phyloP scores from a whole-genome alignment of 1,284 basidiomycete genomes.

The Boletellus sp. region DNA sequence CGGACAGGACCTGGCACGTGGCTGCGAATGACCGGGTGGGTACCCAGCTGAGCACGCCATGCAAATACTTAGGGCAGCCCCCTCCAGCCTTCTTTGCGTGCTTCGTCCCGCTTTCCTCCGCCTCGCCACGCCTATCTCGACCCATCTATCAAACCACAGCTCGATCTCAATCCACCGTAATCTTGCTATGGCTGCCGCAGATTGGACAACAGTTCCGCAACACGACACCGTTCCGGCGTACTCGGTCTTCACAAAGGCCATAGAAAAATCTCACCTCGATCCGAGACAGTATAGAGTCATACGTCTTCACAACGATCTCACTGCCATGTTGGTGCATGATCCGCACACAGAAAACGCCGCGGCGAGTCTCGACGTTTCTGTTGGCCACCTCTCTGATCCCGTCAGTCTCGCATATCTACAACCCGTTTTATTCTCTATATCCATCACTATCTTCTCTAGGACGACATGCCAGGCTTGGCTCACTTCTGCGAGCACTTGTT shows the following conservation, averaged over 20 bases:
- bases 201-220: constrained; percentile 21
- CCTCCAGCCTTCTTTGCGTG: constrained; percentile 4
- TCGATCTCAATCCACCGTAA: constrained; percentile 8
- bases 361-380: constrained; percentile 92
- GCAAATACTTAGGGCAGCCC: neutral
- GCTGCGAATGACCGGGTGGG: constrained; percentile 25
- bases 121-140: neutral
- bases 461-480: constrained; percentile 84
- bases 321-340: constrained; percentile 86
- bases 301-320: constrained; percentile 82
- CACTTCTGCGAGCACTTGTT: constrained; percentile 95
- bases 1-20: constrained; percentile 16
- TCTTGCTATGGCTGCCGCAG: constrained; percentile 22
- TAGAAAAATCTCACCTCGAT: constrained; percentile 77
- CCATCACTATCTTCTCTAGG: constrained; percentile 37
- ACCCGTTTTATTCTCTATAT: neutral
- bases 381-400: constrained; percentile 93
- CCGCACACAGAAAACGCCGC: constrained; percentile 90
- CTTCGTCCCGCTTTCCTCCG: constrained; percentile 12
- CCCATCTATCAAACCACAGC: constrained; percentile 1
- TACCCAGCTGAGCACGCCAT: constrained; percentile 9
- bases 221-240: constrained; percentile 38
- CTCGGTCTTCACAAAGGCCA: constrained; percentile 59
- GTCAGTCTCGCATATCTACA: constrained; percentile 45
- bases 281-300: constrained; percentile 81